Evolutionary conservation across 2,329 filamentous ascomycete genomes (phyloP), one percentile per base, ranked within the genome.

Genomic region (Gaeumannomyces sp.): DNA sequence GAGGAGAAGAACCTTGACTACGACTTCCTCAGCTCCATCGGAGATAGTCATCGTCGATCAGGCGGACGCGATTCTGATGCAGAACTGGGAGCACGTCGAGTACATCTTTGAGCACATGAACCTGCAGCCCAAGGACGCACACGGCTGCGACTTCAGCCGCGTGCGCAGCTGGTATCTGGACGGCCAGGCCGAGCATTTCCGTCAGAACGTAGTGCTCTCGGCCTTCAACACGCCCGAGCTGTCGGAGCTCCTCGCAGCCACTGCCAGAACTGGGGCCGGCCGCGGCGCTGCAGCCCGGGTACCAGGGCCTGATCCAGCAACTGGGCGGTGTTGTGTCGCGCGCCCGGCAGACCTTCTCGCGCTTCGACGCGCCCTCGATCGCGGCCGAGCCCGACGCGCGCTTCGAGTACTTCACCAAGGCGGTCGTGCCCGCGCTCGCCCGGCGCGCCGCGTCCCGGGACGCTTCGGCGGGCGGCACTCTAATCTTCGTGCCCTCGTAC

Each of bases 81-180:
- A 99, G 76, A 98, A 97, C 75, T 98, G 94, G 93, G 93, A 97
- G 72, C 94, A 99, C 73, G 86, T 97, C 67, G 91, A 96, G 75
- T 91, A 91, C 74, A 90, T 97, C 71, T 93, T 98, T 72, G 88
- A 92, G 68, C 92, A 97, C 74, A 84, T 99, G 67, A 99, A 99
- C 75, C 82, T 90, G 28, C 92, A 96, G 71, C 94, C 95, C 53
- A 92, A 89, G 72, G 91, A 96, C 71, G 86, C 92, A 0, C 93
- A 97, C 75, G 93, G 91, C 69, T 96, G 92, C 72, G 95, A 99
- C 79, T 97, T 98, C 74, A 91, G 89, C 69, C 90, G 95, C 25
- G 91, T 98, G 7, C 85, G 93, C 62, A 87, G 83, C 68, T 98
- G 92, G 92, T 98, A 97, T 73, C 84, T 98, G n/a, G 93, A 98